phyloP scores from a whole-genome alignment of 495 filamentous ascomycete genomes.

The Penicillium ochrochloron region DNA sequence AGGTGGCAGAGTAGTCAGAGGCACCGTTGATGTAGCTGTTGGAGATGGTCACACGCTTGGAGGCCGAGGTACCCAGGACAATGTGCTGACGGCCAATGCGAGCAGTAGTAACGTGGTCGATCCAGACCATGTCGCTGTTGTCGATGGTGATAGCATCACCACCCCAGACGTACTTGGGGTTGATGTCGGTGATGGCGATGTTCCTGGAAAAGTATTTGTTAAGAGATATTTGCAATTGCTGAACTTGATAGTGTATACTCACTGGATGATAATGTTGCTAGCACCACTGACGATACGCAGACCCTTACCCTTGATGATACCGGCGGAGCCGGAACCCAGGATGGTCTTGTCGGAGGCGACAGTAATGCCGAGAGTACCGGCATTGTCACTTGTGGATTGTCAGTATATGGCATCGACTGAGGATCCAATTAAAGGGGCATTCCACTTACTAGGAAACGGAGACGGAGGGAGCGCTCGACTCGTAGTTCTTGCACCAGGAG shows the following conservation, averaged over 20 bases:
- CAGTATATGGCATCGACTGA: background rate
- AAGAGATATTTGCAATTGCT: background rate
- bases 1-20: constrained; percentile 46
- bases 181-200: constrained; percentile 53
- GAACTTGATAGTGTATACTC: background rate
- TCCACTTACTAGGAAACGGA: constrained; percentile 44
- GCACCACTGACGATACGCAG: constrained; percentile 50
- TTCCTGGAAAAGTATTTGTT: constrained; percentile 31
- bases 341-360: constrained; percentile 53
- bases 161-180: constrained; percentile 56
- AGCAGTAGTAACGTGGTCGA: constrained; percentile 54
- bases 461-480: constrained; percentile 39
- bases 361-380: constrained; percentile 48
- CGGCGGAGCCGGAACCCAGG: constrained; percentile 41
- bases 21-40: constrained; percentile 52
- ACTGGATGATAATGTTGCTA: constrained; percentile 54
- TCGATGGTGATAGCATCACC: constrained; percentile 53
- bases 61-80: constrained; percentile 45
- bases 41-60: constrained; percentile 50
- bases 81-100: constrained; percentile 52
- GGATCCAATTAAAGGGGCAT: background rate
- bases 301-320: constrained; percentile 51
- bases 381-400: constrained; percentile 38
- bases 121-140: constrained; percentile 49
- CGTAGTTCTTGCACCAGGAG: constrained; percentile 51